These are phyloP conservation scores for Astrothelium macrocarpum DNA, from an alignment of 495 filamentous ascomycete species.

Conservation along the genomic window DNA sequence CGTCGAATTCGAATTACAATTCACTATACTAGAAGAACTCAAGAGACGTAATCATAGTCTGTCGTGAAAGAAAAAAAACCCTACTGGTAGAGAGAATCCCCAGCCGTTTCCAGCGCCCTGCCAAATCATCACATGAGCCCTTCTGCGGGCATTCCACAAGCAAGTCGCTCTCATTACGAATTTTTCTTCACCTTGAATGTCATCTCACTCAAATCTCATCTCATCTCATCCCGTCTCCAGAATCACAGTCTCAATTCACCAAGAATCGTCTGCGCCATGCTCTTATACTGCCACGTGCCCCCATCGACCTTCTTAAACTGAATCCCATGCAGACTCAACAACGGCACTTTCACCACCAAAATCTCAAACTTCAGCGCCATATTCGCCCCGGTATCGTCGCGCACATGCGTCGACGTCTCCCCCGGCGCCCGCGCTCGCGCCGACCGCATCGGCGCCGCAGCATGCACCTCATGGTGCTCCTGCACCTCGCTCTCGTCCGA, in stretches of 20 bases:
- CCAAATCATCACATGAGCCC: neutral
- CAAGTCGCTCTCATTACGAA: neutral
- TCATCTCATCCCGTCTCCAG: too few species aligned
- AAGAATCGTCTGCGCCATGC: slow-evolving; percentile 92
- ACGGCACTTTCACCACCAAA: slow-evolving; percentile 91
- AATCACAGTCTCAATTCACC: slow-evolving; percentile 72
- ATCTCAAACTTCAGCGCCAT: slow-evolving; percentile 88
- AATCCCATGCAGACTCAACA: slow-evolving; percentile 87
- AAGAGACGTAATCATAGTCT: neutral
- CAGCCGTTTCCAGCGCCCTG: neutral
- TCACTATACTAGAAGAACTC: neutral
- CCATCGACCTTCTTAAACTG: slow-evolving; percentile 97
- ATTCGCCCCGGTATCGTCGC: slow-evolving; percentile 71
- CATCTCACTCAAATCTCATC: too few species aligned
- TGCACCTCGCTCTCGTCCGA: slow-evolving; percentile 58
- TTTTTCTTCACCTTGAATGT: neutral
- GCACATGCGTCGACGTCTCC: slow-evolving; percentile 77
- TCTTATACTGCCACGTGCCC: slow-evolving; percentile 96
- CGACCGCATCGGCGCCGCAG: neutral
- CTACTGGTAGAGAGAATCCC: slow-evolving; percentile 7
- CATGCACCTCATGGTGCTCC: neutral
- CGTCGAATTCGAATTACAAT: neutral
- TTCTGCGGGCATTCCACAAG: neutral
- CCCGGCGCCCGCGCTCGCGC: slow-evolving; percentile 48
- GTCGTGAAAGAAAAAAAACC: neutral